These are phyloP conservation scores for Porodaedalea pini DNA, from an alignment of 1,284 basidiomycete species.

Conservation along the genomic window DNA sequence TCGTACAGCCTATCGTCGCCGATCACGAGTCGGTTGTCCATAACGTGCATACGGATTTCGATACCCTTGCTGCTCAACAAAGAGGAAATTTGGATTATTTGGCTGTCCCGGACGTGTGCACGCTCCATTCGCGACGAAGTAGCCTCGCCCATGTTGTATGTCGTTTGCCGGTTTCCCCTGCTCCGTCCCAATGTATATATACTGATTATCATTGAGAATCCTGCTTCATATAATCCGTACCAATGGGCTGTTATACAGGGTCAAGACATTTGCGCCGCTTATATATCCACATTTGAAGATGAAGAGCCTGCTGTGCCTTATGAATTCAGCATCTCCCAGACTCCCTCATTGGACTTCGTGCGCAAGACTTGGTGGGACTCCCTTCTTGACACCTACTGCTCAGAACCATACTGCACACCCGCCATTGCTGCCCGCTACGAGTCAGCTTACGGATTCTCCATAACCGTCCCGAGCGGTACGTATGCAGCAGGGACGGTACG, in stretches of 20 bases:
- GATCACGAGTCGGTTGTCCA: neutral
- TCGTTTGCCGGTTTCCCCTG: constrained; percentile 2
- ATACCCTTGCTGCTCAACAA: neutral
- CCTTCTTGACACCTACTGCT: constrained; percentile 53
- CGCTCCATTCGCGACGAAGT: neutral
- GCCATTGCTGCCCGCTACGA: neutral
- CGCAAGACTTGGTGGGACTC: constrained; percentile 78
- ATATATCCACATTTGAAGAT: constrained; percentile 1
- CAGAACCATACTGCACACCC: constrained; percentile 28
- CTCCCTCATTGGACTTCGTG: constrained; percentile 58
- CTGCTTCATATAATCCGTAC: constrained; percentile 14
- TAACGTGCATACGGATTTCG: neutral
- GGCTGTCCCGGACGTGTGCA: neutral
- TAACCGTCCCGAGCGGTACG: constrained; percentile 31
- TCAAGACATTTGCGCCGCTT: neutral
- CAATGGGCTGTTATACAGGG: constrained; percentile 12
- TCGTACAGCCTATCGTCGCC: neutral
- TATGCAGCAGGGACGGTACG: constrained; percentile 35
- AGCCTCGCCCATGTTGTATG: neutral
- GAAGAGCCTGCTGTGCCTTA: constrained; percentile 26
- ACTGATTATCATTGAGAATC: neutral
- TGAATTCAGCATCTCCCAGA: constrained; percentile 32
- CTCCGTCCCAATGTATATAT: neutral
- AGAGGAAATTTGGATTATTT: neutral
- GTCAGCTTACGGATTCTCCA: constrained; percentile 17